phyloP scores from a whole-genome alignment of 345 rosid species.

The Eutrema heterophyllum region DNA sequence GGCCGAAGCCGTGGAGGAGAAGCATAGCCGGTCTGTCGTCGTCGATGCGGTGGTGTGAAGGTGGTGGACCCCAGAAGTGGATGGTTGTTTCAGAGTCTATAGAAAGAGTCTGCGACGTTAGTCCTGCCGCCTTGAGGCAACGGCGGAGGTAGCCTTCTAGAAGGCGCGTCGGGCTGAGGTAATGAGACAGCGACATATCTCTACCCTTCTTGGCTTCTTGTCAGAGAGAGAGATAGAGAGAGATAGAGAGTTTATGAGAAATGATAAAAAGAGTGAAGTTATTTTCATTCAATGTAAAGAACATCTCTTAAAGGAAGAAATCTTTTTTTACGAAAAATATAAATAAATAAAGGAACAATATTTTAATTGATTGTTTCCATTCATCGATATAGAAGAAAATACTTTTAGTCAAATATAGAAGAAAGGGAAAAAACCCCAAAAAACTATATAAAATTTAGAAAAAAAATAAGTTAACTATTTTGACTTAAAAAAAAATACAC shows the following conservation, averaged over 20 bases:
- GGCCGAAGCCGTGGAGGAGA: slow-evolving; percentile 89
- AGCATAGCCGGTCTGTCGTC: slow-evolving; percentile 44
- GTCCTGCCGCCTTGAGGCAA: slow-evolving; percentile 61
- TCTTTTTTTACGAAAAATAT: neutral
- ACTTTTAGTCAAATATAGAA: neutral
- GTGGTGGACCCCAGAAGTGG: slow-evolving; percentile 69
- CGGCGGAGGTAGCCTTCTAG: slow-evolving; percentile 64
- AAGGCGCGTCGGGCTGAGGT: slow-evolving; percentile 60
- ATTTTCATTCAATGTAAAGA: neutral
- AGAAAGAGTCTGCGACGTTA: slow-evolving; percentile 39
- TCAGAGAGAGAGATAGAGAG: neutral
- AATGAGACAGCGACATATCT: slow-evolving; percentile 33
- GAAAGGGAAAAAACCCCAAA: too few relatives aligned
- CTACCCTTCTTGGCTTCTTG: slow-evolving; percentile 29
- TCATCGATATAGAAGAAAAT: neutral
- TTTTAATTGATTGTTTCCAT: neutral
- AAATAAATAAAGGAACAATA: neutral
- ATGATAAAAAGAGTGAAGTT: neutral
- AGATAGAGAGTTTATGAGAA: slow-evolving; percentile 7
- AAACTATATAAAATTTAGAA: too few relatives aligned
- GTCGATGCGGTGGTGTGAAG: neutral
- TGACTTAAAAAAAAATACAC: too few relatives aligned
- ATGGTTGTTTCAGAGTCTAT: slow-evolving; percentile 53
- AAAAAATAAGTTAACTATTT: too few relatives aligned
- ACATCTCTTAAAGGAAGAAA: neutral